Base-by-base conservation (phyloP, 768 basidiomycete species). In the Kwoniella mangroviensis region DNA sequence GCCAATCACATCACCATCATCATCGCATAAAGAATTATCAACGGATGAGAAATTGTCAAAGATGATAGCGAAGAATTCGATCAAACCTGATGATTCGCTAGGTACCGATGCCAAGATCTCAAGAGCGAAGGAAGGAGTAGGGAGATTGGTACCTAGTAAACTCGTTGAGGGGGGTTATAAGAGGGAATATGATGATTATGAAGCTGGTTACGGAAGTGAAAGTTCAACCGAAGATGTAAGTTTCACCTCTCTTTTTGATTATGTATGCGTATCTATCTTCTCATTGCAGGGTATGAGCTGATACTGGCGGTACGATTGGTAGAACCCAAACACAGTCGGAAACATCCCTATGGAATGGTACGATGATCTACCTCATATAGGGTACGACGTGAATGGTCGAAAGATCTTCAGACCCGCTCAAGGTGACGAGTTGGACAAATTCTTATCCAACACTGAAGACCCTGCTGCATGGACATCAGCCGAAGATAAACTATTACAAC, bases 331-430 rank as follows among this genome's bases (percentile, higher is more conserved):
- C 81, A 92, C 95, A 69, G 89, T 97, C 75, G 97, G 97, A 63
- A 88, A 96, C 84, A 86, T 99, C 71, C 97, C 97, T 56, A 91
- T 91, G 87, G 94, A 99, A 79, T 99, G 96, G 94, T 99, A 99
- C 83, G 97, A 98, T 82, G 95, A 98, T 85, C 86, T 99, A 75
- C 97, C 97, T n/a, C 97, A 99, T 84, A 88, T 99, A 80, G 97
- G 97, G 56, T 99, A 99, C 84, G 89, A 94, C 83, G 90, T 98
- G 76, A 89, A 94, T 81, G 97, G 97, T 64, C 96, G 93, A 85
- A 90, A 90, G 81, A 90, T 99, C 58, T 87, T 98, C 72, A 91
- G 94, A 63, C 95, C 97, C 13, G 96, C 94, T 53, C 90, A 90
- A 75, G 94, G 94, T 54, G 97, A 99, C 79, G 97, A 98, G 83